These are phyloP conservation scores for Metarhizium rileyi DNA, from an alignment of 2,329 filamentous ascomycete species.

Conservation along the genomic window DNA sequence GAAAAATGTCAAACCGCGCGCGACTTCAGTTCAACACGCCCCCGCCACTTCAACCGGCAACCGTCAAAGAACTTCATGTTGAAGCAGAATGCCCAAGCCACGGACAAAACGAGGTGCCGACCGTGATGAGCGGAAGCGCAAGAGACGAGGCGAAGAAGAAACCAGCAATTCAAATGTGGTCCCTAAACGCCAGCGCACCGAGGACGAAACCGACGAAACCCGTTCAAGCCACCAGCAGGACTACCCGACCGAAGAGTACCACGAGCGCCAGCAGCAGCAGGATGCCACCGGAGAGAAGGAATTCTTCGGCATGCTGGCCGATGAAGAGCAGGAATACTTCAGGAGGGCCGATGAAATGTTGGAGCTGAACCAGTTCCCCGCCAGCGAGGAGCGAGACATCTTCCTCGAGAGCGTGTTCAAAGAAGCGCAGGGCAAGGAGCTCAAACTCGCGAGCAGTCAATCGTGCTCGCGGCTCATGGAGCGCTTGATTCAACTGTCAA, in stretches of 20 bases:
- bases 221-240: slow-evolving; percentile 1
- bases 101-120: slow-evolving; percentile 30
- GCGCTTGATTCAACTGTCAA: slow-evolving; percentile 74
- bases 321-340: slow-evolving; percentile 95
- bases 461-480: slow-evolving; percentile 92
- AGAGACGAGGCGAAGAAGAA: slow-evolving; percentile 16
- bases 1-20: background rate
- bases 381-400: slow-evolving; percentile 58
- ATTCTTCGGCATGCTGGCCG: slow-evolving; percentile 88
- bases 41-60: background rate
- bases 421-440: slow-evolving; percentile 83
- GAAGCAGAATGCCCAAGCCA: slow-evolving; percentile 31
- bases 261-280: slow-evolving; percentile 15
- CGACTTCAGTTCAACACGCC: background rate
- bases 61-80: background rate
- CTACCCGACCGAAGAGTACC: slow-evolving; percentile 12
- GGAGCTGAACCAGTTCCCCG: slow-evolving; percentile 78
- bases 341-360: slow-evolving; percentile 81
- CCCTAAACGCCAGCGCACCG: slow-evolving; percentile 17
- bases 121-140: slow-evolving; percentile 33
- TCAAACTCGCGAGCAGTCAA: slow-evolving; percentile 93
- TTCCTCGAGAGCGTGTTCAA: slow-evolving; percentile 76
- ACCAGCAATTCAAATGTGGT: slow-evolving; percentile 8
- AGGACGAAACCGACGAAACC: background rate
- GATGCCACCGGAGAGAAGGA: slow-evolving; percentile 44